These are phyloP conservation scores for Sporothrix globosa DNA, from an alignment of 2,329 filamentous ascomycete genomes.

Conservation along the genomic window DNA sequence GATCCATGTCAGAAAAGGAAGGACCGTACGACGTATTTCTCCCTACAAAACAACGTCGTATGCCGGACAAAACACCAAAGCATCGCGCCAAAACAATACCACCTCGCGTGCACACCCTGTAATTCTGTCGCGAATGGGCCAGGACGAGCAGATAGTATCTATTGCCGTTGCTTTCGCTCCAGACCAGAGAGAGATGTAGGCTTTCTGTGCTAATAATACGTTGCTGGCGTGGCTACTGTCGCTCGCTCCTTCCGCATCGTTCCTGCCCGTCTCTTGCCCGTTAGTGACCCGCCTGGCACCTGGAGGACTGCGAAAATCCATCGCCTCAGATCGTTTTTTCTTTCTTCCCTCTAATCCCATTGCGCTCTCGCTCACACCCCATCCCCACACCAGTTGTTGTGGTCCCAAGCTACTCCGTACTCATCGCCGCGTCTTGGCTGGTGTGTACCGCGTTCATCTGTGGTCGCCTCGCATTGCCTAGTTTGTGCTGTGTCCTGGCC, in stretches of 20 bases:
- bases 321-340: background rate
- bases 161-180: background rate
- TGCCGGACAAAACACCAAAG: background rate
- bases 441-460: constrained; percentile 13
- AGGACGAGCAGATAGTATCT: background rate
- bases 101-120: background rate
- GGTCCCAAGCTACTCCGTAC: background rate
- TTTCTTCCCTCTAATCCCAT: background rate
- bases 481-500: background rate
- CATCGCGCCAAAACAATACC: constrained; percentile 19
- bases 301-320: background rate
- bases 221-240: background rate
- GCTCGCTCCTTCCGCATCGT: constrained; percentile 12
- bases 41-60: background rate
- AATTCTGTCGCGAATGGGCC: background rate
- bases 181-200: background rate
- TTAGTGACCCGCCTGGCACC: background rate
- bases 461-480: background rate
- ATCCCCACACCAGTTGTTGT: constrained; percentile 3
- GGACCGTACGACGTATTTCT: background rate
- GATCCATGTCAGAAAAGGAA: background rate
- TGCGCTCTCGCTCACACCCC: background rate
- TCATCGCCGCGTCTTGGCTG: constrained; percentile 22
- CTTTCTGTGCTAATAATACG: background rate
- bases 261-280: constrained; percentile 2